phyloP scores from a whole-genome alignment of 768 basidiomycete species.

The Termitomyces sp. region DNA sequence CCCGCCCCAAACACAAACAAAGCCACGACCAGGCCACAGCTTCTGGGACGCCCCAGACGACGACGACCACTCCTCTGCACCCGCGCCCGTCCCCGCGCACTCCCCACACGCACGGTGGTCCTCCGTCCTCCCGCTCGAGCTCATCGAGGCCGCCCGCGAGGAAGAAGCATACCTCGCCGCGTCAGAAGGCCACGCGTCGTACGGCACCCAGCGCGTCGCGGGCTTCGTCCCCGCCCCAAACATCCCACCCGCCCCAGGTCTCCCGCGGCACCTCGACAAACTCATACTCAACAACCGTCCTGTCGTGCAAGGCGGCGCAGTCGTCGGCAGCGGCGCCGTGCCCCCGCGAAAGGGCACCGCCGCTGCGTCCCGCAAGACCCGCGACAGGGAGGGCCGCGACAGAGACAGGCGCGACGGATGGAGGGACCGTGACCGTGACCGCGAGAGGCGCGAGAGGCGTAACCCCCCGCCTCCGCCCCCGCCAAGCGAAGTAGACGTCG shows the following conservation, averaged over 20 bases:
- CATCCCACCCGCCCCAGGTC: constrained; percentile 81
- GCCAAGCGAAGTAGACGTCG: constrained; percentile 14
- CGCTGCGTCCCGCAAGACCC: not conserved
- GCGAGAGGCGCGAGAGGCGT: constrained; percentile 15
- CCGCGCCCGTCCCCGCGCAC: not conserved
- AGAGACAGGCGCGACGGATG: constrained; percentile 7
- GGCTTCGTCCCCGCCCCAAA: constrained; percentile 61
- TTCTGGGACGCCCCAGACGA: constrained; percentile 35
- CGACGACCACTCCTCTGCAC: constrained; percentile 17
- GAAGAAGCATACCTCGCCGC: constrained; percentile 74
- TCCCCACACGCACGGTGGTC: constrained; percentile 56
- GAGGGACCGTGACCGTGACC: constrained; percentile 23
- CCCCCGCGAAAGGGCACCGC: constrained; percentile 22
- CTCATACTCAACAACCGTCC: constrained; percentile 73
- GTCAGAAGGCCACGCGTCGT: constrained; percentile 27
- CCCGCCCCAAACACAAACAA: constrained; percentile 21
- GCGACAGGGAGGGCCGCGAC: not conserved
- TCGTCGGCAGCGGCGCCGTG: constrained; percentile 18
- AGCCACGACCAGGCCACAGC: constrained; percentile 27
- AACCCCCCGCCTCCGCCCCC: constrained; percentile 14
- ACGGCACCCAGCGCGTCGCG: constrained; percentile 18
- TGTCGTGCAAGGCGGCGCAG: constrained; percentile 22
- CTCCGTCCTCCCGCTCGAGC: constrained; percentile 66
- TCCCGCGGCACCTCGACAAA: constrained; percentile 91
- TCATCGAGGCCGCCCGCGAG: constrained; percentile 74